These are phyloP conservation scores for Phaeodactylum tricornutum DNA, from an alignment of 108 stramenopile species.

Conservation along the genomic window DNA sequence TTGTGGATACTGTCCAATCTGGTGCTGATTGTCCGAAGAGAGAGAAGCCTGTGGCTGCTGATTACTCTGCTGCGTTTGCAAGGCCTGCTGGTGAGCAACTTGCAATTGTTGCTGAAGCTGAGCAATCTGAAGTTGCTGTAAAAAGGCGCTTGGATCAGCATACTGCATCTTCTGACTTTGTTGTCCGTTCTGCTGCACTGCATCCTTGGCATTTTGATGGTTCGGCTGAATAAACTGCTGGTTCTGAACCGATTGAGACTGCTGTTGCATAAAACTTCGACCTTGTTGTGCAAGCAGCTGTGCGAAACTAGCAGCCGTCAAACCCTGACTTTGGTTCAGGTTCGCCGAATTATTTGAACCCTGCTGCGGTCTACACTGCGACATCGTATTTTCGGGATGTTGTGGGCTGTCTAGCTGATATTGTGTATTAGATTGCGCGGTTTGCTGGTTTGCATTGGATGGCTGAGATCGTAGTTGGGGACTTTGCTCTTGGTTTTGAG, in stretches of 20 bases:
- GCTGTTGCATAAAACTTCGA: slow-evolving; percentile 13
- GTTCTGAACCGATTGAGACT: slow-evolving; percentile 14
- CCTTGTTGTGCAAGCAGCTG: slow-evolving; percentile 10
- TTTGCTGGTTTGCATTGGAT: no score
- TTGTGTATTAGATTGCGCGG: no score
- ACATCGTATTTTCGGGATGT: not conserved
- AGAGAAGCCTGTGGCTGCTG: not conserved
- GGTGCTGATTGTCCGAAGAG: slow-evolving; percentile 10
- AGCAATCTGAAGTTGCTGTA: slow-evolving; percentile 27
- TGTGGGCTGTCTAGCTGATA: slow-evolving; percentile 3
- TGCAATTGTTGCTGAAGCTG: slow-evolving; percentile 28
- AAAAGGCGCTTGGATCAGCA: slow-evolving; percentile 25
- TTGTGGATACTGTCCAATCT: slow-evolving; percentile 22
- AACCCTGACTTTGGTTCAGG: not conserved
- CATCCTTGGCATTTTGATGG: slow-evolving; percentile 4
- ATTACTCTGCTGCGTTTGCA: slow-evolving; percentile 9
- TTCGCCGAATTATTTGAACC: slow-evolving; percentile 2
- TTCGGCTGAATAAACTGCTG: slow-evolving; percentile 10
- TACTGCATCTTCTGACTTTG: slow-evolving; percentile 7
- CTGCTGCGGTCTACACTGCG: slow-evolving; percentile 1
- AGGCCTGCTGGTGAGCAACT: slow-evolving; percentile 20
- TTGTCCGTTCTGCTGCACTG: slow-evolving; percentile 2
- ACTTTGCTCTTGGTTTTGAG: no score
- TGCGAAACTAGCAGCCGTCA: slow-evolving; percentile 2
- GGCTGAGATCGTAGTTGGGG: no score